A percentile compares a stretch with the other conserved stretches of the same genome.
phyloP scores from a whole-genome alignment of 2,329 filamentous ascomycete species.

The Verticillium dahliae region DNA sequence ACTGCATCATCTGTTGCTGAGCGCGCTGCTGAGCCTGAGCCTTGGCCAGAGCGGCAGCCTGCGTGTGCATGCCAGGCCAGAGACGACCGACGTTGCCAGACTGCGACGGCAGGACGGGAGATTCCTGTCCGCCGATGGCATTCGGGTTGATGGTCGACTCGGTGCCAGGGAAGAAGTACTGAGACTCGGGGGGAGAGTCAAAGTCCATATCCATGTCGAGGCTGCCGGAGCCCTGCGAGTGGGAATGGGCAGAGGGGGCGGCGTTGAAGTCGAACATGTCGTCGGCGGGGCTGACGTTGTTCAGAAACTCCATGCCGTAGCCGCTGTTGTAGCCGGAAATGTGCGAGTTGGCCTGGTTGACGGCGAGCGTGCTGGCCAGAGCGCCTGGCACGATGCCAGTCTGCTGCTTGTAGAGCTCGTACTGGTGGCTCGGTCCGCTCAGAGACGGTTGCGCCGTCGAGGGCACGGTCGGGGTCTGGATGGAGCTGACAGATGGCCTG shows the following conservation, averaged over 20 bases:
- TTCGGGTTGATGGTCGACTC: slow-evolving; percentile 61
- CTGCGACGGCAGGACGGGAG: slow-evolving; percentile 37
- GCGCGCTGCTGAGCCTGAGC: slow-evolving; percentile 62
- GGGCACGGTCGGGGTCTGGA: slow-evolving; percentile 46
- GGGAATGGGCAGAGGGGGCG: slow-evolving; percentile 30
- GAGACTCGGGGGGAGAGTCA: slow-evolving; percentile 39
- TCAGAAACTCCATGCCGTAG: slow-evolving; percentile 42
- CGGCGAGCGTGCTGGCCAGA: slow-evolving; percentile 69
- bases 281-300: slow-evolving; percentile 52
- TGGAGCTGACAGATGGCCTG: slow-evolving; percentile 43
- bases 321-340: slow-evolving; percentile 47
- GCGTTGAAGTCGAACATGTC: slow-evolving; percentile 69
- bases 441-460: slow-evolving; percentile 53
- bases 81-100: slow-evolving; percentile 62
- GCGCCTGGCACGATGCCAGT: slow-evolving; percentile 86
- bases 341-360: slow-evolving; percentile 56
- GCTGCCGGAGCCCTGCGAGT: slow-evolving; percentile 49
- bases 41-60: slow-evolving; percentile 75
- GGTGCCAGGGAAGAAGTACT: slow-evolving; percentile 56
- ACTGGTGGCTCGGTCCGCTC: slow-evolving; percentile 84
- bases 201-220: slow-evolving; percentile 61
- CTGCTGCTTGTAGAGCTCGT: slow-evolving; percentile 92
- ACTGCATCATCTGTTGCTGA: slow-evolving; percentile 44
- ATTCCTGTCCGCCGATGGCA: slow-evolving; percentile 58
- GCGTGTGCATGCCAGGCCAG: slow-evolving; percentile 91